A percentile compares a stretch with the other conserved stretches of the same genome.
Evolutionary conservation across 2,329 filamentous ascomycete genomes (phyloP).

Genomic region (Hirsutella minnesotensis): DNA sequence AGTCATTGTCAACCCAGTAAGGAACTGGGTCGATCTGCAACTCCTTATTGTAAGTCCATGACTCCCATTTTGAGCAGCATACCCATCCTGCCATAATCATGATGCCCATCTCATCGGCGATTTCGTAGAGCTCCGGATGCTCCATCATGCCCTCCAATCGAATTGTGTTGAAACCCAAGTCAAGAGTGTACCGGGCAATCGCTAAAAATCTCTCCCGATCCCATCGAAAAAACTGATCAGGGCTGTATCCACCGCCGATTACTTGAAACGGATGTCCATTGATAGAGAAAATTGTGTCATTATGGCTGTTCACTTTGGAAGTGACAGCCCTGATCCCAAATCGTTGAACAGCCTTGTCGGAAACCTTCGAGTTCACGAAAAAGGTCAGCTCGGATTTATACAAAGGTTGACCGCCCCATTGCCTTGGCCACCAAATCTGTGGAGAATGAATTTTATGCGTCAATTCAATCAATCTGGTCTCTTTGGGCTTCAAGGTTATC

Average conservation of each 20-base stretch:
- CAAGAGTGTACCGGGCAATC: constrained; percentile 41
- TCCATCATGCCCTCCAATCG: constrained; percentile 55
- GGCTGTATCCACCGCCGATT: constrained; percentile 45
- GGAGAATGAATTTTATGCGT: constrained; percentile 27
- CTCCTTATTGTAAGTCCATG: constrained; percentile 48
- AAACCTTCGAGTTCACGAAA: constrained; percentile 15
- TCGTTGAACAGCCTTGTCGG: constrained; percentile 13
- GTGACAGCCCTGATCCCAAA: constrained; percentile 27
- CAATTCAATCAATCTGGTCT: constrained; percentile 24
- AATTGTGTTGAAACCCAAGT: constrained; percentile 51
- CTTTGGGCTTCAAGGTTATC: no score
- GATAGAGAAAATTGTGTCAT: constrained; percentile 43
- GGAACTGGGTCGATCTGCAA: constrained; percentile 22
- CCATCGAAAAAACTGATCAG: constrained; percentile 52
- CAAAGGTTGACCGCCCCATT: constrained; percentile 45
- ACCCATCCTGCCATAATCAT: constrained; percentile 55
- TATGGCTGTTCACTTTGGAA: constrained; percentile 34
- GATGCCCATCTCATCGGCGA: constrained; percentile 46
- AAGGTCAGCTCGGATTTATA: constrained; percentile 25
- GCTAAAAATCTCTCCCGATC: constrained; percentile 31
- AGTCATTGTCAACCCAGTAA: constrained; percentile 40
- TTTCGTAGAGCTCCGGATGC: constrained; percentile 46
- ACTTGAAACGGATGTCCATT: constrained; percentile 49
- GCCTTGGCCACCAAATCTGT: constrained; percentile 48
- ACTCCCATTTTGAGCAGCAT: constrained; percentile 59